phyloP scores from a whole-genome alignment of 371 early-diverging fungal species.

The Synchytrium microbalum region DNA sequence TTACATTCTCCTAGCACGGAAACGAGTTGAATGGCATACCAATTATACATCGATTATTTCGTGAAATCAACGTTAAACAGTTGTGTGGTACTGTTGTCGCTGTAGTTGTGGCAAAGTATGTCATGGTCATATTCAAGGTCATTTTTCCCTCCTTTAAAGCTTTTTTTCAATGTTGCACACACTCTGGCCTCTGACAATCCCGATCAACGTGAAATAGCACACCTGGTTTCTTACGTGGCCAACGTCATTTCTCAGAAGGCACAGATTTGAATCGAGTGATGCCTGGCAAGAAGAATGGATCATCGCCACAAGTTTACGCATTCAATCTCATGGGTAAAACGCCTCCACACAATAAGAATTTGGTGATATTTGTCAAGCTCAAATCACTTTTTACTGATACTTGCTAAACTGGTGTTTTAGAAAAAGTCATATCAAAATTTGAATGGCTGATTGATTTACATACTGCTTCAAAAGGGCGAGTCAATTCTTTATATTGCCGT shows the following conservation, averaged over 20 bases:
- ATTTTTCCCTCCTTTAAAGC: too few relatives aligned
- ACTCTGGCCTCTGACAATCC: too few relatives aligned
- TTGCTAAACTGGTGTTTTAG: not conserved
- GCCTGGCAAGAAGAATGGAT: conserved; percentile 9
- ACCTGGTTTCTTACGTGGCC: conserved; percentile 60
- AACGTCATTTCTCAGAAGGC: conserved; percentile 54
- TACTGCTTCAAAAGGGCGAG: conserved; percentile 65
- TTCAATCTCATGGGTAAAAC: conserved; percentile 52
- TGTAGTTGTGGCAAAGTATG: conserved; percentile 55
- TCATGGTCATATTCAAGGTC: too few relatives aligned
- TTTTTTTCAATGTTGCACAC: too few relatives aligned
- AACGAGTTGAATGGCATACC: conserved; percentile 71
- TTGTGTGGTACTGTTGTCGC: conserved; percentile 69
- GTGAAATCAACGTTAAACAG: conserved; percentile 51
- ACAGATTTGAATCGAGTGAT: conserved; percentile 19
- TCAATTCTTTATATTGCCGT: conserved; percentile 69
- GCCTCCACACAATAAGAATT: too few relatives aligned
- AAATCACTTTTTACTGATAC: too few relatives aligned
- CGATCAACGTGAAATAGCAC: too few relatives aligned
- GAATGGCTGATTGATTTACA: conserved; percentile 70
- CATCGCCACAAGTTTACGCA: conserved; percentile 49
- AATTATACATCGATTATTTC: conserved; percentile 56
- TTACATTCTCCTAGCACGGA: conserved; percentile 16
- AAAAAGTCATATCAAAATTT: conserved; percentile 60
- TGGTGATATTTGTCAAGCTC: too few relatives aligned